A percentile compares a stretch with the other conserved stretches of the same genome.
phyloP scores from a whole-genome alignment of 768 basidiomycete genomes.

The Tubosaeta sp. region DNA sequence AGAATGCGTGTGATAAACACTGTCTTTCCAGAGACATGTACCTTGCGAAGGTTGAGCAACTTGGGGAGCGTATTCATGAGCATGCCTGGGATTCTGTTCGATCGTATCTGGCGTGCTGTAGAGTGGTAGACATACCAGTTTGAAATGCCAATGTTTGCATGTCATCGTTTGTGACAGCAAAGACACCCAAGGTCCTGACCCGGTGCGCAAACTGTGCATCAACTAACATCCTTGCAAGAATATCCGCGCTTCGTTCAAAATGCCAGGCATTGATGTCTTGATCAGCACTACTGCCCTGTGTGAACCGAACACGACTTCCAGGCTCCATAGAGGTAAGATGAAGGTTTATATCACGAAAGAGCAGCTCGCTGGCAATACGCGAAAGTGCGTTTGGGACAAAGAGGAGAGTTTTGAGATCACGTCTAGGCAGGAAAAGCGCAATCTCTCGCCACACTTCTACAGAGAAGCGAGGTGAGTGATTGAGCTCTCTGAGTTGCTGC shows the following conservation, averaged over 20 bases:
- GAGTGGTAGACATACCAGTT: slow-evolving; percentile 40
- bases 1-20: slow-evolving; percentile 52
- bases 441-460: slow-evolving; percentile 72
- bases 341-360: slow-evolving; percentile 61
- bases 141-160: slow-evolving; percentile 58
- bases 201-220: slow-evolving; percentile 55
- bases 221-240: slow-evolving; percentile 61
- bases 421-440: slow-evolving; percentile 54
- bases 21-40: slow-evolving; percentile 54
- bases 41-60: slow-evolving; percentile 52
- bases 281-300: slow-evolving; percentile 7
- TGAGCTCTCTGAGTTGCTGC: slow-evolving; percentile 34
- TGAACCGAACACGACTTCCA: slow-evolving; percentile 14
- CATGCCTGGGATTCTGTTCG: slow-evolving; percentile 44
- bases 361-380: slow-evolving; percentile 60
- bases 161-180: slow-evolving; percentile 45
- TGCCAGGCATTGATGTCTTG: slow-evolving; percentile 46
- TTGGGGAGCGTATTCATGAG: slow-evolving; percentile 65
- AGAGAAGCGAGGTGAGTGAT: slow-evolving; percentile 52
- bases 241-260: slow-evolving; percentile 61
- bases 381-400: slow-evolving; percentile 64
- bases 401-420: slow-evolving; percentile 61
- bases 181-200: slow-evolving; percentile 56
- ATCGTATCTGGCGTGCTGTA: background rate
- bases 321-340: slow-evolving; percentile 42